Percentiles rank a stretch among this genome's conserved stretches.
These are phyloP conservation scores for Neoboletus brunneissimus DNA, from an alignment of 768 basidiomycete genomes.

Conservation along the genomic window DNA sequence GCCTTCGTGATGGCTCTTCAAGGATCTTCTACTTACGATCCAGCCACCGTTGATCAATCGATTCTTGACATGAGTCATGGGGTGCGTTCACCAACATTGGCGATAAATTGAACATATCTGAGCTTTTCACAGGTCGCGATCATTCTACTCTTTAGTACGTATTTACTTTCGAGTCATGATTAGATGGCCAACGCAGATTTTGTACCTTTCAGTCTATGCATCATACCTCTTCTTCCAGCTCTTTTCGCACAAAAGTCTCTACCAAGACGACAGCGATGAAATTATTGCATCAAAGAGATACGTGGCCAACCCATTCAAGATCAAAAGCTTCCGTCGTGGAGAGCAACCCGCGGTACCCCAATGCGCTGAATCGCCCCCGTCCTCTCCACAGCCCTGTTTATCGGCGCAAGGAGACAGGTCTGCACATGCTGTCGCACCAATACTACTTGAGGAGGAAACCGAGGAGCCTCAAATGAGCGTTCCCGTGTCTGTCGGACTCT, in stretches of 20 bases:
- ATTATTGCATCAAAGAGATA: slow-evolving; percentile 41
- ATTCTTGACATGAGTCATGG: slow-evolving; percentile 77
- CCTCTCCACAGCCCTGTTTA: slow-evolving; percentile 4
- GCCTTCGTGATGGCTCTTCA: slow-evolving; percentile 68
- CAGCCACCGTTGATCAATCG: slow-evolving; percentile 35
- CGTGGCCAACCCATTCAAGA: slow-evolving; percentile 35
- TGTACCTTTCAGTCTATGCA: slow-evolving; percentile 53
- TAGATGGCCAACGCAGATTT: background rate
- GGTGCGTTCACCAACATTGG: slow-evolving; percentile 37
- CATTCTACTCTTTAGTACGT: slow-evolving; percentile 71
- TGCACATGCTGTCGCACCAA: background rate
- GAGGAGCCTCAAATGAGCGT: slow-evolving; percentile 54
- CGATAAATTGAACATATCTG: slow-evolving; percentile 3
- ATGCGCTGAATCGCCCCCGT: slow-evolving; percentile 6
- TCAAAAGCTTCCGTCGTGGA: slow-evolving; percentile 17
- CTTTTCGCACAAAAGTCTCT: slow-evolving; percentile 73
- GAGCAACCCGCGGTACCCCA: slow-evolving; percentile 6
- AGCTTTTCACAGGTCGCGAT: slow-evolving; percentile 56
- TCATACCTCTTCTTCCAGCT: slow-evolving; percentile 80
- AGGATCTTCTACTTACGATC: slow-evolving; percentile 8
- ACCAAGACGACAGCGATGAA: slow-evolving; percentile 43
- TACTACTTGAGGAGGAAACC: slow-evolving; percentile 27
- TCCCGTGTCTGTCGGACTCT: slow-evolving; percentile 48
- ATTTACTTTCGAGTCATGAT: background rate
- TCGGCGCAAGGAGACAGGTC: background rate